Evolutionary conservation across 2,329 filamentous ascomycete genomes (phyloP).

Genomic region (Falciphora oryzae): DNA sequence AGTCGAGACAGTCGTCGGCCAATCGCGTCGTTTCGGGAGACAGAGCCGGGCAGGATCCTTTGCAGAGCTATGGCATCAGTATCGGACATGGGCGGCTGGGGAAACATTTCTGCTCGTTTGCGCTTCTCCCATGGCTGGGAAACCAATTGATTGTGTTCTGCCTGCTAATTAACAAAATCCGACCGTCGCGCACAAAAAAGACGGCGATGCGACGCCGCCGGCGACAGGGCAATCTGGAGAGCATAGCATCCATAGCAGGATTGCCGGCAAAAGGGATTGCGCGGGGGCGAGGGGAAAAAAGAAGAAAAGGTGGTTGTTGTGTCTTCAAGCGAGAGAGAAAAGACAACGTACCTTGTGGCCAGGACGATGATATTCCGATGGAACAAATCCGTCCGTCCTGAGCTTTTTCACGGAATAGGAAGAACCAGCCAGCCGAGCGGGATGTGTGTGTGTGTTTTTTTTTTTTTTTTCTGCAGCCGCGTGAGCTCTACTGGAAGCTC

Average conservation of each 20-base stretch:
- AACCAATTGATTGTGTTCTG: constrained; percentile 3
- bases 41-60: neutral
- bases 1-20: neutral
- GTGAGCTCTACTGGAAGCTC: neutral
- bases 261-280: neutral
- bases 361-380: constrained; percentile 21
- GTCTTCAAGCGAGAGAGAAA: constrained; percentile 4
- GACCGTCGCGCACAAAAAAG: neutral
- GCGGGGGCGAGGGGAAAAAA: neutral
- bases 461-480: neutral
- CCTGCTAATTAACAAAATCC: neutral
- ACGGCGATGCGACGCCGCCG: neutral
- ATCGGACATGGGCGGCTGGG: neutral
- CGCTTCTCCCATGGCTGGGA: neutral
- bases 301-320: neutral
- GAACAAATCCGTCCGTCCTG: constrained; percentile 17
- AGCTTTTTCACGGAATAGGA: constrained; percentile 37
- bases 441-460: constrained; percentile 7
- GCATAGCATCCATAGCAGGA: neutral
- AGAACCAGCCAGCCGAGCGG: constrained; percentile 34
- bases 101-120: neutral
- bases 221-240: constrained; percentile 3
- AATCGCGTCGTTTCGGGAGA: neutral
- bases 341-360: constrained; percentile 18
- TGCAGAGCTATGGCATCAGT: neutral